Percentiles rank a stretch among this genome's conserved stretches.
Conservation (phyloP, 2,329 filamentous ascomycete species). For the Clonostachys chloroleuca region DNA sequence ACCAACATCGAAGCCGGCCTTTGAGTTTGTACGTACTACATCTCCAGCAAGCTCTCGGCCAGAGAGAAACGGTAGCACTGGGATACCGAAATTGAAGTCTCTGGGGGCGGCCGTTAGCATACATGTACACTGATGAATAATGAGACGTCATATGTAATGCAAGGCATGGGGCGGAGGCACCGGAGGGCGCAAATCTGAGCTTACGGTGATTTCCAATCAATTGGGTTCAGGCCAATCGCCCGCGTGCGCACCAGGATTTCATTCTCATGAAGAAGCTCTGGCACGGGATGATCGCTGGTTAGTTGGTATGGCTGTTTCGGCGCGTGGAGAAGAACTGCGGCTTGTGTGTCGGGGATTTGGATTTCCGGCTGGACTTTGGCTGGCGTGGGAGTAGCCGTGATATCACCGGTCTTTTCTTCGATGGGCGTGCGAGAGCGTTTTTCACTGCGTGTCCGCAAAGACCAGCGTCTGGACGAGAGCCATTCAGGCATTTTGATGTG, state of each 20-base stretch:
- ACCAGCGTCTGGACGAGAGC: too few species aligned
- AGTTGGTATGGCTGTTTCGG: constrained; percentile 44
- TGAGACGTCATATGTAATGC: background rate
- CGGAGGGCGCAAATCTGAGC: constrained; percentile 16
- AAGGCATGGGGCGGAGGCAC: background rate
- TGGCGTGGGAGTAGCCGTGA: too few species aligned
- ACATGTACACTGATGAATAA: too few species aligned
- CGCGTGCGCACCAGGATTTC: constrained; percentile 61
- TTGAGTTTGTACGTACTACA: constrained; percentile 38
- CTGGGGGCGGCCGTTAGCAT: constrained; percentile 23
- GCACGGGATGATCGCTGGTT: constrained; percentile 33
- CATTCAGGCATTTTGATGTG: too few species aligned
- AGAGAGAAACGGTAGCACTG: constrained; percentile 62
- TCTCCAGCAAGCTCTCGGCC: constrained; percentile 66
- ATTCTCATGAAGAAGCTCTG: constrained; percentile 19
- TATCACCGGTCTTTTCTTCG: too few species aligned
- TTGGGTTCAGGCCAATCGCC: constrained; percentile 69
- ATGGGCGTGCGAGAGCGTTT: too few species aligned
- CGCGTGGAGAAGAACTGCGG: constrained; percentile 43
- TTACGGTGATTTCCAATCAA: constrained; percentile 72
- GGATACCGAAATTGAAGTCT: constrained; percentile 68
- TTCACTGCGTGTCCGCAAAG: too few species aligned
- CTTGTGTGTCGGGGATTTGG: constrained; percentile 21
- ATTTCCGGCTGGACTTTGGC: too few species aligned
- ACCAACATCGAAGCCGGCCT: constrained; percentile 47